Evolutionary conservation across 208 protist genomes (phyloP).

Genomic region (Leishmania aethiopica): DNA sequence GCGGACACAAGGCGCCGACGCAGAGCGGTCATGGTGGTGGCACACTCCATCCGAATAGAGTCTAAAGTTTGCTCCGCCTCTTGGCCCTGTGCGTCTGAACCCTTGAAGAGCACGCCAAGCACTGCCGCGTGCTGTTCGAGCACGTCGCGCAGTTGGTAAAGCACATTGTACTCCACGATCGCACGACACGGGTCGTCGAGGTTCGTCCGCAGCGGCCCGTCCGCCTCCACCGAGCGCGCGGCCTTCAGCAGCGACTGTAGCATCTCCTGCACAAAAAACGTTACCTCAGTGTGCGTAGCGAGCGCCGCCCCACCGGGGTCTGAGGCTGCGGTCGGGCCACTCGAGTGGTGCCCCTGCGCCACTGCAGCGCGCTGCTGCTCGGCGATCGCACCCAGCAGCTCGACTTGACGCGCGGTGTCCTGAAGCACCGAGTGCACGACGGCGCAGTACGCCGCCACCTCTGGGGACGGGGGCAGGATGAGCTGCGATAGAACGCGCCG

Average conservation of each 20-base stretch:
- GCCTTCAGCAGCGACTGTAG: constrained; percentile 47
- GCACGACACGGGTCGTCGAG: constrained; percentile 60
- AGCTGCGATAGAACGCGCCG: constrained; percentile 44
- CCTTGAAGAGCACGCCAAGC: constrained; percentile 14
- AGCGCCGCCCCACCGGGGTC: background rate
- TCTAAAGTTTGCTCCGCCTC: constrained; percentile 10
- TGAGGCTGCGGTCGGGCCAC: background rate
- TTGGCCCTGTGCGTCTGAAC: background rate
- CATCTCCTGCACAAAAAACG: constrained; percentile 21
- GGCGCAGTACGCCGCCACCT: constrained; percentile 49
- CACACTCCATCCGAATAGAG: constrained; percentile 14
- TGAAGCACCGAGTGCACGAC: constrained; percentile 43
- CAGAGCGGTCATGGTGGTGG: constrained; percentile 16
- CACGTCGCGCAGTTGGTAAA: constrained; percentile 44
- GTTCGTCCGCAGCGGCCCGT: constrained; percentile 26
- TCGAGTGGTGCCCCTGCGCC: background rate
- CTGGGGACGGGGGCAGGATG: constrained; percentile 66
- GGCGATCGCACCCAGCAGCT: constrained; percentile 48
- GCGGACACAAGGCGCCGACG: constrained; percentile 21
- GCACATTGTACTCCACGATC: constrained; percentile 57
- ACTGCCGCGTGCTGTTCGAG: constrained; percentile 35
- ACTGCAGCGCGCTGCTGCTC: constrained; percentile 25
- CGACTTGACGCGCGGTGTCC: constrained; percentile 53
- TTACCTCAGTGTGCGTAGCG: background rate
- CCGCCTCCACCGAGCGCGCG: constrained; percentile 21